Percentiles rank a stretch among this genome's conserved stretches.
phyloP scores from a whole-genome alignment of 169 alveolate genomes.

The Cryptosporidium bovis region DNA sequence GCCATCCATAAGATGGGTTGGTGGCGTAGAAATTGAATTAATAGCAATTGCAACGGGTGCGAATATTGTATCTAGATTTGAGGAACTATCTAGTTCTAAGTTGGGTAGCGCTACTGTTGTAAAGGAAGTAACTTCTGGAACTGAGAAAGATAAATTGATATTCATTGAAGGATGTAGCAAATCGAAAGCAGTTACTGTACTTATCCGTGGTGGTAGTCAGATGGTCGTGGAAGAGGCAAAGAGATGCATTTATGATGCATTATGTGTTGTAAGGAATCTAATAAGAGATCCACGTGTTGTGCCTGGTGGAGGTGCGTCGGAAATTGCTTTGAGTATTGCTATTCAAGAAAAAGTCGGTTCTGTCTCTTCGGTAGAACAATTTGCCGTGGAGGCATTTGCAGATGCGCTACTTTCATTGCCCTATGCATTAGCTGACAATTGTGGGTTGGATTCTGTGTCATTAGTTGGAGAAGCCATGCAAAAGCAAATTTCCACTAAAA shows the following conservation, averaged over 20 bases:
- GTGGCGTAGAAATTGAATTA: slow-evolving; percentile 99
- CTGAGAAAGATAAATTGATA: slow-evolving; percentile 94
- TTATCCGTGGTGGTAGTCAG: slow-evolving; percentile 96
- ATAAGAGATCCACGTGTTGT: slow-evolving; percentile 85
- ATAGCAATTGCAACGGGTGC: slow-evolving; percentile 99
- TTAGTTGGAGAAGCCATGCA: slow-evolving; percentile 92
- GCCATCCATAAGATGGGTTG: slow-evolving; percentile 99
- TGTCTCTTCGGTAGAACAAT: slow-evolving; percentile 93
- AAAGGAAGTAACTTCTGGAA: slow-evolving; percentile 93
- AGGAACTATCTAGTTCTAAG: slow-evolving; percentile 92
- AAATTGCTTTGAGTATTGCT: slow-evolving; percentile 93
- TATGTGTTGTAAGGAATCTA: slow-evolving; percentile 95
- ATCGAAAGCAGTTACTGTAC: slow-evolving; percentile 95
- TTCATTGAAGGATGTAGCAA: slow-evolving; percentile 94
- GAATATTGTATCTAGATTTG: slow-evolving; percentile 96
- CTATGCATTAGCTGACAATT: slow-evolving; percentile 96
- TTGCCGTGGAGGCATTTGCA: slow-evolving; percentile 98
- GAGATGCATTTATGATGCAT: slow-evolving; percentile 98
- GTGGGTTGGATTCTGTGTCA: slow-evolving; percentile 94
- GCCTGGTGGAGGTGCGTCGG: slow-evolving; percentile 99
- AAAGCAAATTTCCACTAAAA: slow-evolving; percentile 85
- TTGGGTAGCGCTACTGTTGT: slow-evolving; percentile 95
- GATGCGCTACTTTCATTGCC: slow-evolving; percentile 97
- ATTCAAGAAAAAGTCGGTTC: slow-evolving; percentile 92
- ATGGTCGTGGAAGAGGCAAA: slow-evolving; percentile 98